Conservation (phyloP, 129 eudicot genomes). For the Dittrichia graveolens region DNA sequence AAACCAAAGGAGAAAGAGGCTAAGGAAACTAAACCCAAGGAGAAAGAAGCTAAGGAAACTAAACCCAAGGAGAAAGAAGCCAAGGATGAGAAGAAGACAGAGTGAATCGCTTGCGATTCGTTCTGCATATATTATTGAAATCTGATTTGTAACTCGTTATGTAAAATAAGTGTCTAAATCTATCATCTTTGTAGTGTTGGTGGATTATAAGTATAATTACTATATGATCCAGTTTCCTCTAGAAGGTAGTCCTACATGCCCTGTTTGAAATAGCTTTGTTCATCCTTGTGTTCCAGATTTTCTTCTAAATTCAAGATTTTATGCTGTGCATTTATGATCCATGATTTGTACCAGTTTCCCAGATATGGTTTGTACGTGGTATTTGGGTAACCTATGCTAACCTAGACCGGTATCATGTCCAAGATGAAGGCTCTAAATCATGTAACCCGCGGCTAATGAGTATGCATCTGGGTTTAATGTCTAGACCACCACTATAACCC, state of each 20-base stretch:
- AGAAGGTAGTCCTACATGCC: neutral
- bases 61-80: slow-evolving; percentile 34
- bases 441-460: too few relatives aligned
- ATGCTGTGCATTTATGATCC: neutral
- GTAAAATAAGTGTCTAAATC: slow-evolving; percentile 14
- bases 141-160: slow-evolving; percentile 7
- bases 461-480: too few relatives aligned
- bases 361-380: too few relatives aligned
- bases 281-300: neutral
- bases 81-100: slow-evolving; percentile 42
- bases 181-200: slow-evolving; percentile 18
- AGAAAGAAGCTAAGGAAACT: slow-evolving; percentile 28
- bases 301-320: neutral
- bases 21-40: slow-evolving; percentile 29
- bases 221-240: slow-evolving; percentile 10
- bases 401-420: too few relatives aligned
- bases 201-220: slow-evolving; percentile 8
- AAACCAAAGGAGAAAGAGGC: slow-evolving; percentile 51
- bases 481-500: too few relatives aligned
- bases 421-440: too few relatives aligned
- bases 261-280: too few relatives aligned
- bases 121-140: neutral
- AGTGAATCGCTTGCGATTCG: slow-evolving; percentile 20
- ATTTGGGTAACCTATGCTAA: too few relatives aligned
- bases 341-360: too few relatives aligned